Evolutionary conservation across 2,329 filamentous ascomycete species (phyloP).

Genomic region (Penicillium brevicompactum): DNA sequence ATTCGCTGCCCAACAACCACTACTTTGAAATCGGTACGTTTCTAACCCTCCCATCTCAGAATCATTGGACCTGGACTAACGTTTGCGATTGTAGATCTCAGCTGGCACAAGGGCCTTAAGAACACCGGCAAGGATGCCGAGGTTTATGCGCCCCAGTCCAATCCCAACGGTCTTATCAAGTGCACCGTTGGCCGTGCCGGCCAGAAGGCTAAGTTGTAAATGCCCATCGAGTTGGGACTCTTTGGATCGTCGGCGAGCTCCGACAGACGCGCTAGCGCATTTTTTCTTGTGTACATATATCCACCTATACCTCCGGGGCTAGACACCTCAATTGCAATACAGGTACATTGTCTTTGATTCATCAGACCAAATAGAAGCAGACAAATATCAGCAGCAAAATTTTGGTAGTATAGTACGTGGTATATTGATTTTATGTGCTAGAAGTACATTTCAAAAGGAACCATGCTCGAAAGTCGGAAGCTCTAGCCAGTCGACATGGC

Average conservation of each 20-base stretch:
- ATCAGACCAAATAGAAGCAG: neutral
- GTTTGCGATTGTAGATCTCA: slow-evolving; percentile 65
- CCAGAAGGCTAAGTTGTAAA: slow-evolving; percentile 38
- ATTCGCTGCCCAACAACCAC: slow-evolving; percentile 94
- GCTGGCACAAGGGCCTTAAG: slow-evolving; percentile 93
- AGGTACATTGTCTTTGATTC: neutral
- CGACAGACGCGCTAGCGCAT: slow-evolving; percentile 4
- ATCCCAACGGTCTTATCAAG: slow-evolving; percentile 93
- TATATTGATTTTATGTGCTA: slow-evolving; percentile 22
- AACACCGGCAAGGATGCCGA: slow-evolving; percentile 96
- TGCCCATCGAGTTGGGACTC: neutral
- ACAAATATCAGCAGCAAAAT: neutral
- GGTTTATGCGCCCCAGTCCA: slow-evolving; percentile 89
- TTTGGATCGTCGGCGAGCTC: slow-evolving; percentile 2
- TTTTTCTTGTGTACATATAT: slow-evolving; percentile 24
- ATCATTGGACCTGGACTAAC: slow-evolving; percentile 9
- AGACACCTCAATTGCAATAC: neutral
- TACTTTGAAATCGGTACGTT: slow-evolving; percentile 82
- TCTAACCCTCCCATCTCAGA: neutral
- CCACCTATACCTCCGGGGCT: slow-evolving; percentile 24
- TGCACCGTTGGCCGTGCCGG: slow-evolving; percentile 68
- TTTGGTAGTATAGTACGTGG: neutral
- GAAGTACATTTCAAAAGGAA: slow-evolving; percentile 23
- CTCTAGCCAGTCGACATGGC: slow-evolving; percentile 7
- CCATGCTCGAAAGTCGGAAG: slow-evolving; percentile 10